Evolutionary conservation across 257 asterid genomes (phyloP).

Genomic region (Anisodus tanguticus): DNA sequence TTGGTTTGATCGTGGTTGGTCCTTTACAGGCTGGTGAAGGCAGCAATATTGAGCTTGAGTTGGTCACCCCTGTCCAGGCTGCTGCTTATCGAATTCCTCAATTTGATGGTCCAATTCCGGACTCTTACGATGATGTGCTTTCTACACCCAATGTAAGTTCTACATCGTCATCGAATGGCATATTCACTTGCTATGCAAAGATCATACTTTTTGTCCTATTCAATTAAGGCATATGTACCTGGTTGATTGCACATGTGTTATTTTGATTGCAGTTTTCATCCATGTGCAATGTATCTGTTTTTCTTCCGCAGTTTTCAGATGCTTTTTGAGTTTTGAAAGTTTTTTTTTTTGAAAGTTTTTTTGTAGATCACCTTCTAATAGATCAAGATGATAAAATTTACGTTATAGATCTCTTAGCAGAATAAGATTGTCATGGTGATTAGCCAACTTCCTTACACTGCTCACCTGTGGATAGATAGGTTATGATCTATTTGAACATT

Average conservation of each 20-base stretch:
- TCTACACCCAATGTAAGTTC: slow-evolving; percentile 83
- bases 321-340: neutral
- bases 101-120: slow-evolving; percentile 84
- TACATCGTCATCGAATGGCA: neutral
- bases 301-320: neutral
- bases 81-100: slow-evolving; percentile 62
- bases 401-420: neutral
- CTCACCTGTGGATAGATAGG: neutral
- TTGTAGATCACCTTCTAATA: neutral
- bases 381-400: neutral
- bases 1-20: neutral
- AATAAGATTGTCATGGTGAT: slow-evolving; percentile 1
- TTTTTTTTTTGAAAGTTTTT: neutral
- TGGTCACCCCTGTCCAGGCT: slow-evolving; percentile 36
- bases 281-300: neutral
- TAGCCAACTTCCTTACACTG: neutral
- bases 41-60: slow-evolving; percentile 31
- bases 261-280: neutral
- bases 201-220: neutral
- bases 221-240: neutral
- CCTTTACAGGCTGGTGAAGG: slow-evolving; percentile 54
- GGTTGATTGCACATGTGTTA: neutral
- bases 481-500: slow-evolving; percentile 9
- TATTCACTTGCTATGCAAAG: neutral
- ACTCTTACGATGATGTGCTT: slow-evolving; percentile 82